Evolutionary conservation across 768 basidiomycete species (phyloP), one percentile per base, ranked within the genome.

Genomic region (Lentinula guzmanii): DNA sequence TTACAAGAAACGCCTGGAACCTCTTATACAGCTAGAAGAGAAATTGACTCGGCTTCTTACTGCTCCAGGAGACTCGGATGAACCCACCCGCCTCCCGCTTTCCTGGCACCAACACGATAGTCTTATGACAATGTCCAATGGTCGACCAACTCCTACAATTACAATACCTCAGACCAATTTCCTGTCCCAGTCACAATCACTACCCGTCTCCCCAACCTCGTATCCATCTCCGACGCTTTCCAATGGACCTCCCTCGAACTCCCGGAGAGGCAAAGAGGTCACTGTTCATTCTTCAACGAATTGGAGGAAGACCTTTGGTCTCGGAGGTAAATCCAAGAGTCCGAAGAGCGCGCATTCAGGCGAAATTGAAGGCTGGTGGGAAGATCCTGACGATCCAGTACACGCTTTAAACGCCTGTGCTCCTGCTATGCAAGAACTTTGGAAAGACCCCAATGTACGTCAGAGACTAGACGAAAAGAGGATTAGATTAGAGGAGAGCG

Each of bases 321-420:
- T 89, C 24, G 82, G 83, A 13, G 80, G 77, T 60, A 81, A 70
- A 67, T 82, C 84, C 46, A 86, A 84, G 73, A 86, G 84, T 67
- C 86, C 86, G 6, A 89, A 88, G 76, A 85, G 82, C 64, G 80
- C 82, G 31, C 83, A 87, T 70, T 82, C 88, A 33, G 84, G 86
- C 58, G 86, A 89, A 73, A 82, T 90, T 55, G 82, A 82, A 67
- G 87, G 87, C 35, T 91, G 90, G 90, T 90, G 89, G 89, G 89
- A 90, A 72, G 89, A 93, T 74, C 90, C 89, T 31, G 81, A 85
- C 5, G 90, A 92, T 71, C 90, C 90, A 42, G 88, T 90, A 52
- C 91, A 93, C 70, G 71, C 82, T 56, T 75, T 93, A 28, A 79
- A 87, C 67, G 79, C 81, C 15, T 87, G 82, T 69, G 82, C 83